These are phyloP conservation scores for Pythium periplocum DNA, from an alignment of 352 stramenopile genomes.

Conservation along the genomic window DNA sequence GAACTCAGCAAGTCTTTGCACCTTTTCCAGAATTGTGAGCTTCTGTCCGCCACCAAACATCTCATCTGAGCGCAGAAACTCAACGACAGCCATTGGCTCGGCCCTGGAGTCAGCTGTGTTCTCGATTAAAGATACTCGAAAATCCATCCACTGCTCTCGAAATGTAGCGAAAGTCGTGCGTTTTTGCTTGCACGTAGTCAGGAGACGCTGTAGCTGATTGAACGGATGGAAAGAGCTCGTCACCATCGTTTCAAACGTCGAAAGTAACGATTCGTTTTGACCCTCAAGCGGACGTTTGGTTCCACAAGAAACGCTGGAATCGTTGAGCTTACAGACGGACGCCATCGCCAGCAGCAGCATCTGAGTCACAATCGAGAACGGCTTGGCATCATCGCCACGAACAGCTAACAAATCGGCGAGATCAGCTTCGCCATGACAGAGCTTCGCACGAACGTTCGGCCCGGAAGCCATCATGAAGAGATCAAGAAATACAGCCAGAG, in stretches of 20 bases:
- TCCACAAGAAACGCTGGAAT: too few relatives aligned
- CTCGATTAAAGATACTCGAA: conserved; percentile 3
- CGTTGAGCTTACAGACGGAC: conserved; percentile 6
- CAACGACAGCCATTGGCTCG: too few relatives aligned
- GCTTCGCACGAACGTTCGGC: conserved; percentile 61
- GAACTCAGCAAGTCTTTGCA: too few relatives aligned
- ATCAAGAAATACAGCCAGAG: conserved; percentile 45
- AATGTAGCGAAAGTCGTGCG: conserved; percentile 22
- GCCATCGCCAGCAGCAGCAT: conserved; percentile 30
- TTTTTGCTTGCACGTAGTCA: conserved; percentile 7
- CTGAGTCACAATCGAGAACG: conserved; percentile 23
- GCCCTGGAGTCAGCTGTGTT: too few relatives aligned
- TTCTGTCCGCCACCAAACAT: too few relatives aligned
- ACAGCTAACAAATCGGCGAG: conserved; percentile 22
- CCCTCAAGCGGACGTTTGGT: too few relatives aligned
- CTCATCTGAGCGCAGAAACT: too few relatives aligned
- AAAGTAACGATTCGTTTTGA: background rate
- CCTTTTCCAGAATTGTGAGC: too few relatives aligned
- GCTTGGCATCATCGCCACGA: background rate
- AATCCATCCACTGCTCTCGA: conserved; percentile 16
- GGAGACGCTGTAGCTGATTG: conserved; percentile 30
- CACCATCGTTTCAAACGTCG: conserved; percentile 3
- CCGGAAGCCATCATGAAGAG: conserved; percentile 74
- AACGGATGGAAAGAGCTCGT: conserved; percentile 58
- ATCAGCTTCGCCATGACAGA: conserved; percentile 63